A percentile compares a stretch with the other conserved stretches of the same genome.
Conservation (phyloP, 2,329 filamentous ascomycete species). For the Esteya vermicola region DNA sequence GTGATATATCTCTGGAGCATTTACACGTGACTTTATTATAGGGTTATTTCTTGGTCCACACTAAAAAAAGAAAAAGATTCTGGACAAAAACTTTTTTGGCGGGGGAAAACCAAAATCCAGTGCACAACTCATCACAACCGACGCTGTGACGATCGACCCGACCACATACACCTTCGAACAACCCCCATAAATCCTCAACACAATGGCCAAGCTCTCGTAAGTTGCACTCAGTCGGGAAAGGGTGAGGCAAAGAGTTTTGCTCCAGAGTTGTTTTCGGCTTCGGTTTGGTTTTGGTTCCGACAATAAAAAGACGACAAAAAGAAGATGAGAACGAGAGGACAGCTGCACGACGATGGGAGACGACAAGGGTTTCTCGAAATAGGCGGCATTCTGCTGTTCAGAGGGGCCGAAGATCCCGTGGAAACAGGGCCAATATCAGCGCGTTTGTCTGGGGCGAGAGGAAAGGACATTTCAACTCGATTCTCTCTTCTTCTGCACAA, state of each 20-base stretch:
- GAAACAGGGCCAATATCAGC: no score
- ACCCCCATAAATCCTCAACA: constrained; percentile 6
- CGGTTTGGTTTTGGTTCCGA: no score
- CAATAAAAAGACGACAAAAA: background rate
- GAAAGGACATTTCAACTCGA: no score
- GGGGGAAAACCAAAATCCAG: constrained; percentile 1
- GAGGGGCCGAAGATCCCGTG: no score
- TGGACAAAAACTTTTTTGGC: constrained; percentile 4
- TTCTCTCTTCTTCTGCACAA: no score
- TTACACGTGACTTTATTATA: constrained; percentile 2
- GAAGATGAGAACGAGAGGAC: background rate
- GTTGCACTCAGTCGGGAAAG: constrained; percentile 18
- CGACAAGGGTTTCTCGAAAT: background rate
- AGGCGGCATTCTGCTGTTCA: background rate
- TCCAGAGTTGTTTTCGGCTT: no score
- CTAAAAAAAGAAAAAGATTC: background rate
- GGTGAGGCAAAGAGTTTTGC: no score
- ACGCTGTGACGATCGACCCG: no score
- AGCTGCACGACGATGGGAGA: no score
- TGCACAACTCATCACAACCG: background rate
- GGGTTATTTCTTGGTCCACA: constrained; percentile 4
- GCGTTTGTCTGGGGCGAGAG: no score
- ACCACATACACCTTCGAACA: background rate
- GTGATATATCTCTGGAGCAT: background rate
- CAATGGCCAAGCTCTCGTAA: constrained; percentile 52